Conservation (phyloP, 805 yeast genomes). For the Starmerella cellae region DNA sequence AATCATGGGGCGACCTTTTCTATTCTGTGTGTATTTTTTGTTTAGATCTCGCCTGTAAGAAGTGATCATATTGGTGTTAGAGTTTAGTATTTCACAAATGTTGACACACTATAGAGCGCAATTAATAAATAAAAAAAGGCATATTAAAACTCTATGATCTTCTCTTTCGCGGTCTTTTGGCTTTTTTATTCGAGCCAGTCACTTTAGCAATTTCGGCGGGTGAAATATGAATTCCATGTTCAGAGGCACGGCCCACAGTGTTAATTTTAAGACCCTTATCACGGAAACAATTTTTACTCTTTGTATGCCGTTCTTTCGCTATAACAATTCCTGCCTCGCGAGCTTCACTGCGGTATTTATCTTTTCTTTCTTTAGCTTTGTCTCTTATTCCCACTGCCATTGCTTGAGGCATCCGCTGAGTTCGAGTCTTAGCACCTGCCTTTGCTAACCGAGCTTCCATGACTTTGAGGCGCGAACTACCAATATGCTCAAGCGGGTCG, state of each 20-base stretch:
- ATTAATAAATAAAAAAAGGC: no score
- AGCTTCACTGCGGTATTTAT: constrained; percentile 59
- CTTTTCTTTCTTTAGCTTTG: constrained; percentile 37
- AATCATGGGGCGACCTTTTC: no score
- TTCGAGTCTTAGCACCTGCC: constrained; percentile 28
- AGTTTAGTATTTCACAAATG: no score
- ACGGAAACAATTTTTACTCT: constrained; percentile 36
- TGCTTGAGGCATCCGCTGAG: constrained; percentile 78
- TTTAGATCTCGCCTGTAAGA: no score
- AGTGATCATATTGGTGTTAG: no score
- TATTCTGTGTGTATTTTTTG: no score
- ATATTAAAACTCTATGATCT: no score
- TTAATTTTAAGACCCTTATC: constrained; percentile 66
- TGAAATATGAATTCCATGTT: constrained; percentile 20
- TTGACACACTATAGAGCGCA: no score
- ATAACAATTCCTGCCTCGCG: constrained; percentile 82
- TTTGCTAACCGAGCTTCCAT: constrained; percentile 28
- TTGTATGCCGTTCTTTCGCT: constrained; percentile 39
- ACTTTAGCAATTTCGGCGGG: constrained; percentile 19
- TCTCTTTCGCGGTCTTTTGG: not conserved
- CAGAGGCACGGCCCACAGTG: constrained; percentile 20
- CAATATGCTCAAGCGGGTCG: constrained; percentile 29
- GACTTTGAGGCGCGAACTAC: constrained; percentile 29
- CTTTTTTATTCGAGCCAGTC: constrained; percentile 3
- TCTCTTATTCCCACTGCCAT: constrained; percentile 74